Base-by-base conservation (phyloP, 1,284 basidiomycete species). In the Violaceomyces palustris region DNA sequence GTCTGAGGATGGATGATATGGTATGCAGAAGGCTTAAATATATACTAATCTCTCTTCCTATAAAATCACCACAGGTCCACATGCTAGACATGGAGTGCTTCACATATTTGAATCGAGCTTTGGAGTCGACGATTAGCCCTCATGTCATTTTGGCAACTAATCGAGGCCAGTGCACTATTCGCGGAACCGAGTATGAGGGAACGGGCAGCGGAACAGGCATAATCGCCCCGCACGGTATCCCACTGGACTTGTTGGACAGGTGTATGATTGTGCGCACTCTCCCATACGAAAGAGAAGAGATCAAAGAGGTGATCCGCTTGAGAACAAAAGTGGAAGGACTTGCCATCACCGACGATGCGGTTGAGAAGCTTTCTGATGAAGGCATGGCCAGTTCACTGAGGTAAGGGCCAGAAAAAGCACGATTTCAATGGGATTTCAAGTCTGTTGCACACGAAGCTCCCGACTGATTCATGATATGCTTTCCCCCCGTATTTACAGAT, bases 31-130 rank as follows among this genome's bases (percentile, higher is more conserved):
- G n/a, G n/a, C n/a, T n/a, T n/a, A n/a, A n/a, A n/a, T n/a, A n/a
- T n/a, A n/a, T n/a, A 29, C 14, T 28, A 15, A 34, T n/a, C 28
- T 8, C 15, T 11, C 5, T 33, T 34, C 23, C n/a, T n/a, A n/a
- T n/a, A n/a, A n/a, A n/a, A n/a, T n/a, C n/a, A n/a, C n/a, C n/a
- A n/a, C 63, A 92, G 89, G 91, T 97, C 17, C 93, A 98, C 78
- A 97, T 97, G 93, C 84, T 98, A 58, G 93, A 98, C 75, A 92
- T 97, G 72, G 94, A 98, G 75, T 96, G 92, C 75, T 98, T 97
- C 78, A 97, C 93, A 7, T 98, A 94, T 77, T 81, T 98, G 39
- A 98, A 98, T 76, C 86, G 91, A 11, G 82, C 96, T 7, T 80
- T 98, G 42, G 93, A 98, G 75, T 91, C 89, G 1, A 85, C 88